A percentile compares a stretch with the other conserved stretches of the same genome.
phyloP scores from a whole-genome alignment of 257 asterid species.

The Nicotiana tomentosiformis region DNA sequence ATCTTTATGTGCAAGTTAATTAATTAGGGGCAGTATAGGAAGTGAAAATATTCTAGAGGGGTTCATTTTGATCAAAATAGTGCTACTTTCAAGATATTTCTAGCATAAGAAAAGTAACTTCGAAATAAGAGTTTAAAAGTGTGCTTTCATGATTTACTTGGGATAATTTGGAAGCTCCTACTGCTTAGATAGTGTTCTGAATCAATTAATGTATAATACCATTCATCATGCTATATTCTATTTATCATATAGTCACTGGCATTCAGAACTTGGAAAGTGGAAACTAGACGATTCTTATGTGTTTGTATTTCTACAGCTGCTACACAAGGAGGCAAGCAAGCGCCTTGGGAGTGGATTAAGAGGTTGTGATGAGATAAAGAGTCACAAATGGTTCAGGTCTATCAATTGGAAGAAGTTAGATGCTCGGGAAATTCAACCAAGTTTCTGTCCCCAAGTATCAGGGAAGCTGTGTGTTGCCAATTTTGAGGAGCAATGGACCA shows the following conservation, averaged over 20 bases:
- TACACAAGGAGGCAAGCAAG: slow-evolving; percentile 54
- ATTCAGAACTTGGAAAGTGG: background rate
- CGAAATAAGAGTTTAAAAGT: too few relatives aligned
- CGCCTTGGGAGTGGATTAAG: slow-evolving; percentile 55
- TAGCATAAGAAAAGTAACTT: too few relatives aligned
- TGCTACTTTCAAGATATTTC: background rate
- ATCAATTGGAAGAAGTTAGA: slow-evolving; percentile 74
- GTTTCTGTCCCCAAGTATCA: slow-evolving; percentile 59
- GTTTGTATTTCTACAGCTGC: slow-evolving; percentile 39
- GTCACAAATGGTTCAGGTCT: slow-evolving; percentile 65
- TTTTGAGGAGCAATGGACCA: slow-evolving; percentile 70
- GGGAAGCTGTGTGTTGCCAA: slow-evolving; percentile 69
- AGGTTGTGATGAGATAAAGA: slow-evolving; percentile 51
- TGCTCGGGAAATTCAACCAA: slow-evolving; percentile 58
- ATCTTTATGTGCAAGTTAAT: background rate
- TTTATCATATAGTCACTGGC: background rate
- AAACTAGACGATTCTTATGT: background rate
- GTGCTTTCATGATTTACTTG: too few relatives aligned
- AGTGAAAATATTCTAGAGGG: background rate
- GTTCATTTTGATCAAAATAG: too few relatives aligned
- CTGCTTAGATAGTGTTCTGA: background rate
- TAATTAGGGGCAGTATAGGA: background rate
- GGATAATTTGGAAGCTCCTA: background rate
- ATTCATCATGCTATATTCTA: background rate
- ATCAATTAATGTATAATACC: background rate